Conservation (phyloP, 2,329 filamentous ascomycete species). For the Fusarium proliferatum region DNA sequence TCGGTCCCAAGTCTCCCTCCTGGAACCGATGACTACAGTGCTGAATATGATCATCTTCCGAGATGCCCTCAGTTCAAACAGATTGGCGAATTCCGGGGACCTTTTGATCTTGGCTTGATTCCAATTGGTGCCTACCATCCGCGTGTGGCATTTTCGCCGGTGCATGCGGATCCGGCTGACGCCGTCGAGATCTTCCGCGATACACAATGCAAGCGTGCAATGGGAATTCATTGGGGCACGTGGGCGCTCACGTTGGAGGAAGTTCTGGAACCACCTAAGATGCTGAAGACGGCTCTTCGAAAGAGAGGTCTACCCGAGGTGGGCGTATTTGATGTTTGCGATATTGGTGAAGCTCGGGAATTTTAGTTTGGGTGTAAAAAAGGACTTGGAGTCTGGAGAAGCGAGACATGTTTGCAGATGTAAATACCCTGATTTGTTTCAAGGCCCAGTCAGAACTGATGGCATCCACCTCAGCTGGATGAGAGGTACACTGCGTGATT, state of each 20-base stretch:
- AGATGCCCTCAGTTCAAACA: conserved; percentile 85
- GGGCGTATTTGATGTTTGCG: conserved; percentile 83
- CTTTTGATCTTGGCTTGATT: conserved; percentile 91
- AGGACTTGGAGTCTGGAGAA: not conserved
- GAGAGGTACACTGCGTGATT: not conserved
- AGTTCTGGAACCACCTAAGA: conserved; percentile 81
- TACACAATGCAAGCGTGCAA: conserved; percentile 78
- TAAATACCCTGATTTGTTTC: conserved; percentile 31
- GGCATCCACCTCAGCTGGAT: not conserved
- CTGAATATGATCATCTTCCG: conserved; percentile 74
- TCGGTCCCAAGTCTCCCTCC: conserved; percentile 73
- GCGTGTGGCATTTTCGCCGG: conserved; percentile 76
- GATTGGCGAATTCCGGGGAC: conserved; percentile 82
- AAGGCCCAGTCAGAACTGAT: conserved; percentile 1
- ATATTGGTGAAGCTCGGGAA: conserved; percentile 85
- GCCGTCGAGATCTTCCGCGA: conserved; percentile 90
- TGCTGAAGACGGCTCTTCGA: conserved; percentile 77
- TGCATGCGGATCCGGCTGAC: conserved; percentile 90
- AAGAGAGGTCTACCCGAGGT: conserved; percentile 74
- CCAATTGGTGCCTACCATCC: conserved; percentile 92
- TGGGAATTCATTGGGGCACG: conserved; percentile 94
- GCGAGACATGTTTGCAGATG: conserved; percentile 5
- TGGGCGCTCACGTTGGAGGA: conserved; percentile 90
- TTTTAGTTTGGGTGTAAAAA: conserved; percentile 60
- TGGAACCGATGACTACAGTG: conserved; percentile 75